These are phyloP conservation scores for Begonia fuchsioides DNA, from an alignment of 306 rosid genomes.

Conservation along the genomic window DNA sequence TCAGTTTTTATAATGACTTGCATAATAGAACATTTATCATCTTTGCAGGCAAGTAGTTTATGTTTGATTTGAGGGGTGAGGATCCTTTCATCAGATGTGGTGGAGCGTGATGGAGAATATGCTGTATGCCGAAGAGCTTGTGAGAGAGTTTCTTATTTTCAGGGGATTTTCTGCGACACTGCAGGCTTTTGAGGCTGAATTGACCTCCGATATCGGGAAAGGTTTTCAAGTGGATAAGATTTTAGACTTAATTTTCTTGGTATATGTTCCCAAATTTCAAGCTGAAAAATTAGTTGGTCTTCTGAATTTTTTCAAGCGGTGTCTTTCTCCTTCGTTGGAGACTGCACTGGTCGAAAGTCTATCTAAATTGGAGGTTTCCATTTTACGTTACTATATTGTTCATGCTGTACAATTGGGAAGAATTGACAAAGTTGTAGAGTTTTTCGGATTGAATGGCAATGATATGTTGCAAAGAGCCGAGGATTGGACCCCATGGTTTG, in stretches of 20 bases:
- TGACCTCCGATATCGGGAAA: constrained; percentile 57
- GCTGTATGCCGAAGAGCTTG: constrained; percentile 86
- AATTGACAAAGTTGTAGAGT: constrained; percentile 58
- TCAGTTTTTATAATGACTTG: too few relatives aligned
- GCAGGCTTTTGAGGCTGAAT: constrained; percentile 66
- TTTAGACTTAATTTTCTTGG: constrained; percentile 62
- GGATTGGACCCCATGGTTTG: constrained; percentile 88
- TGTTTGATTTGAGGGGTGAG: too few relatives aligned
- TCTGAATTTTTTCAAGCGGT: constrained; percentile 63
- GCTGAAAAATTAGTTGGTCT: constrained; percentile 49
- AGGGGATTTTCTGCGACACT: constrained; percentile 76
- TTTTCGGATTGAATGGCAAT: constrained; percentile 43
- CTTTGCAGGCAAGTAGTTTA: too few relatives aligned
- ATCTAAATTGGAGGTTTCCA: constrained; percentile 53
- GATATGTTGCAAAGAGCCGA: constrained; percentile 47
- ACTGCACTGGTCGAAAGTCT: constrained; percentile 33
- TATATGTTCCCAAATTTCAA: constrained; percentile 62
- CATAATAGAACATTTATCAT: too few relatives aligned
- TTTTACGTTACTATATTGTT: constrained; percentile 53
- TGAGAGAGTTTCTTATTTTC: constrained; percentile 77
- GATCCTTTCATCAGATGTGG: neutral
- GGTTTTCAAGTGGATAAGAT: constrained; percentile 72
- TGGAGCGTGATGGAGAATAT: constrained; percentile 52
- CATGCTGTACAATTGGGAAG: constrained; percentile 45
- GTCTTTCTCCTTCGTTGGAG: constrained; percentile 50